Conservation (phyloP, 1,284 basidiomycete species). For the Clitocybe nebularis region DNA sequence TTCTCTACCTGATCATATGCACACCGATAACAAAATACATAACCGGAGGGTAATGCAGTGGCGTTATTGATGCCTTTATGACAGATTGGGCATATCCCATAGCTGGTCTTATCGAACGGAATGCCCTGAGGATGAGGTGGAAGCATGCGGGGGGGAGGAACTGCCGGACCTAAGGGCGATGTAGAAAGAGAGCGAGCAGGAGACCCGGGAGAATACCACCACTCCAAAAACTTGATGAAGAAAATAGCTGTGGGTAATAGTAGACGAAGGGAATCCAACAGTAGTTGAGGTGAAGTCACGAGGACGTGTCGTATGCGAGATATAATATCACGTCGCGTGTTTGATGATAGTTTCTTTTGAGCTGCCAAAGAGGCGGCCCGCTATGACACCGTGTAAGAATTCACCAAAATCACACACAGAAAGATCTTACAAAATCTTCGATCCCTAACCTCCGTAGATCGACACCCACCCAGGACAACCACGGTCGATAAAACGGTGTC, state of each 20-base stretch:
- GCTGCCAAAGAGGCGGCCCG: conserved; percentile 36
- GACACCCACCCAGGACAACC: conserved; percentile 82
- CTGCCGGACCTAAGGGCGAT: conserved; percentile 59
- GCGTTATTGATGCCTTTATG: conserved; percentile 77
- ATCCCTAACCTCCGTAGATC: conserved; percentile 75
- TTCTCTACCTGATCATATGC: conserved; percentile 82
- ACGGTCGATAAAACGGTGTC: conserved; percentile 88
- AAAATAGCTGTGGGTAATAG: conserved; percentile 92
- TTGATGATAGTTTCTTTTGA: conserved; percentile 30
- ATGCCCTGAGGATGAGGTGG: conserved; percentile 68
- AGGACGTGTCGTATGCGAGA: conserved; percentile 43
- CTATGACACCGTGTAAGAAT: conserved; percentile 22
- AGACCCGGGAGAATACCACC: conserved; percentile 98
- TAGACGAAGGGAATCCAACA: conserved; percentile 77
- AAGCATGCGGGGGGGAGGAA: conserved; percentile 75
- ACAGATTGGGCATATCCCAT: conserved; percentile 86
- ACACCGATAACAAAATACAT: conserved; percentile 96
- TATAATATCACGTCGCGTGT: conserved; percentile 32
- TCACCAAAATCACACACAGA: neutral
- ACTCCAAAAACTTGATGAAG: conserved; percentile 96
- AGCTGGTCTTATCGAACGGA: conserved; percentile 55
- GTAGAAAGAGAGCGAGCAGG: conserved; percentile 68
- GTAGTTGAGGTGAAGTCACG: conserved; percentile 50
- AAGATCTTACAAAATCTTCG: conserved; percentile 64
- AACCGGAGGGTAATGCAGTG: conserved; percentile 88